Evolutionary conservation across 805 yeast species (phyloP), one percentile per base, ranked within the genome.

Genomic region (Kluyveromyces starmeri): DNA sequence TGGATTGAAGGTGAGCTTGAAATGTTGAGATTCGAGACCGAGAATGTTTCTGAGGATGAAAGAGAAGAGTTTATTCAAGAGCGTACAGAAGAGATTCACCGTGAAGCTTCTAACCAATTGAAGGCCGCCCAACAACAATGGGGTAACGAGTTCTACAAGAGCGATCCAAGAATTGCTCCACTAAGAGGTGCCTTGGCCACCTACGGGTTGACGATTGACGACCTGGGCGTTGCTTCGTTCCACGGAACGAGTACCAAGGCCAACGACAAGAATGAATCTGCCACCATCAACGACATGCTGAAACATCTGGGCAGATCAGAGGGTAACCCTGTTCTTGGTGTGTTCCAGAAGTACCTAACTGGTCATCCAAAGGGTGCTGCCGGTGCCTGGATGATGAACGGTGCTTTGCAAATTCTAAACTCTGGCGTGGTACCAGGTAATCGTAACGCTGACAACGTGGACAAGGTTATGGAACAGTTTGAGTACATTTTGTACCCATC

Each of bases 361-460:
- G 99, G 99, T 67, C 99, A 92, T 71, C 98, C 98, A 53, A 92
- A 92, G 83, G 99, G 99, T 75, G 98, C 98, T 52, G 99, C 99
- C 39, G 99, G 96, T 73, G 97, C 99, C 39, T 92, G 98, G 98
- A 92, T 92, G 98, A 68, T 92, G 74, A 94, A 92, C 64, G 99
- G 99, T 65, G 95, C 85, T 38, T 68, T 92, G 48, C 99, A 92
- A 70, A 78, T 88, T 48, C 70, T 92, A 61, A 82, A 84, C 68
- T 62, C 83, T 53, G 97, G 98, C 64, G 55, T 88, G 53, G 95
- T 92, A 50, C 98, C 98, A 50, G 99, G 99, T 62, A 92, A 92
- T 74, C 78, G 96, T 65, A 94, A 92, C 55, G 98, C 98, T 45
- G 99, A 92, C 64, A 92, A 92, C 58, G 76, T 92, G 51, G 99